A percentile compares a stretch with the other conserved stretches of the same genome.
phyloP scores from a whole-genome alignment of 2,329 filamentous ascomycete species.

The Incumbomyces delicatus region DNA sequence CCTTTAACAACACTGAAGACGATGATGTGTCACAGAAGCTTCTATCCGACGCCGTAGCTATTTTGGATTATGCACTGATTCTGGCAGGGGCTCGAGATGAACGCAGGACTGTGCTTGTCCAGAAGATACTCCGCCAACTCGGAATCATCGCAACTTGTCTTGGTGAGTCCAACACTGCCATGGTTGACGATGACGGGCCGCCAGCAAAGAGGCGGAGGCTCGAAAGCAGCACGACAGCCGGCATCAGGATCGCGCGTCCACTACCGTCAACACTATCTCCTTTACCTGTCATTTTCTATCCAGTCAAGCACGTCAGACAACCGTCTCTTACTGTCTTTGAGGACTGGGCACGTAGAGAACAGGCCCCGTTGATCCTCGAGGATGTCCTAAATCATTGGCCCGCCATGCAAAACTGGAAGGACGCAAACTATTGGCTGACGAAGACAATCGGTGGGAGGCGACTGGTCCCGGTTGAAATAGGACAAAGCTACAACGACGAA shows the following conservation, averaged over 20 bases:
- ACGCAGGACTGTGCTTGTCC: constrained; percentile 37
- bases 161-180: neutral
- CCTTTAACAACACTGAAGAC: neutral
- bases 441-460: constrained; percentile 66
- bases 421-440: constrained; percentile 62
- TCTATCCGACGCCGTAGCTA: constrained; percentile 51
- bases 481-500: constrained; percentile 75
- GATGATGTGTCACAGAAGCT: constrained; percentile 23
- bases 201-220: constrained; percentile 10
- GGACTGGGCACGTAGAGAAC: constrained; percentile 41
- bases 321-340: constrained; percentile 54
- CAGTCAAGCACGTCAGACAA: constrained; percentile 31
- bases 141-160: neutral
- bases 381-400: constrained; percentile 64
- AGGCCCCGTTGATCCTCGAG: constrained; percentile 59
- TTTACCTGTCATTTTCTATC: constrained; percentile 26
- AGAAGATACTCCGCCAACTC: constrained; percentile 25
- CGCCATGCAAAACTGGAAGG: constrained; percentile 64
- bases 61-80: constrained; percentile 68
- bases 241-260: neutral
- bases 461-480: constrained; percentile 77
- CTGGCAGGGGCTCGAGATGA: constrained; percentile 54
- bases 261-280: constrained; percentile 18
- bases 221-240: neutral
- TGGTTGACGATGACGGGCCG: constrained; percentile 5